Percentiles rank a stretch among this genome's conserved stretches.
Conservation (phyloP, 2,329 filamentous ascomycete genomes). For the Apiospora sp. region DNA sequence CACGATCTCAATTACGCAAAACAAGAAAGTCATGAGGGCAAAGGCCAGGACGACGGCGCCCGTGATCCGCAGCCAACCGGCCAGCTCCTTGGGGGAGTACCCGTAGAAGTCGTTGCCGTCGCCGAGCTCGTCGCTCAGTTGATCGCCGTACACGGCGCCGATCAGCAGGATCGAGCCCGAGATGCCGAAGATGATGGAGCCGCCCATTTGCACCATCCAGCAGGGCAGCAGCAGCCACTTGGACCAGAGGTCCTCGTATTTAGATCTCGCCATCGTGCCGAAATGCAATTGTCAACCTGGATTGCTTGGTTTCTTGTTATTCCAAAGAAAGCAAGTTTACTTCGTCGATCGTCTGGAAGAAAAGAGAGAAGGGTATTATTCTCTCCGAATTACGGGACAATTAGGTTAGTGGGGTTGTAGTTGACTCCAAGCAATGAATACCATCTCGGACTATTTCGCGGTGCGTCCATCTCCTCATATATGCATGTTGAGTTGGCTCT, state of each 20-base stretch:
- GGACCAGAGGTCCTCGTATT: slow-evolving; percentile 32
- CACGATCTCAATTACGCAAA: slow-evolving; percentile 30
- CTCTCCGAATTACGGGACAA: too few relatives aligned
- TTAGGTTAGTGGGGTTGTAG: neutral
- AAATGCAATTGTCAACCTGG: too few relatives aligned
- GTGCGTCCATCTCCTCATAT: slow-evolving; percentile 2
- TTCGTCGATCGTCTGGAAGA: neutral
- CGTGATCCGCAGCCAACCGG: slow-evolving; percentile 21
- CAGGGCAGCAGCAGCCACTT: slow-evolving; percentile 32
- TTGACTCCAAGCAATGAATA: neutral
- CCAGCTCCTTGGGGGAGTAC: slow-evolving; percentile 24
- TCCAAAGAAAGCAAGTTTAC: neutral
- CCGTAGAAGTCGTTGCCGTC: slow-evolving; percentile 24
- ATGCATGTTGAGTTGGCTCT: neutral
- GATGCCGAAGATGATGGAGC: slow-evolving; percentile 25
- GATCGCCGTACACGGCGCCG: slow-evolving; percentile 19
- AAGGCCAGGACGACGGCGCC: slow-evolving; percentile 30
- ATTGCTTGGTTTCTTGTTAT: too few relatives aligned
- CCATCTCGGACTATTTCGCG: neutral
- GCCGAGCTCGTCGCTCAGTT: slow-evolving; percentile 18
- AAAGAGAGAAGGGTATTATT: neutral
- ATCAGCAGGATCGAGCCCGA: slow-evolving; percentile 28
- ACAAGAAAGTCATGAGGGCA: slow-evolving; percentile 29
- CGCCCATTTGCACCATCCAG: slow-evolving; percentile 33
- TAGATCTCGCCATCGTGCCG: neutral